Base-by-base conservation (phyloP, 345 rosid genomes). In the Trapa incisa region DNA sequence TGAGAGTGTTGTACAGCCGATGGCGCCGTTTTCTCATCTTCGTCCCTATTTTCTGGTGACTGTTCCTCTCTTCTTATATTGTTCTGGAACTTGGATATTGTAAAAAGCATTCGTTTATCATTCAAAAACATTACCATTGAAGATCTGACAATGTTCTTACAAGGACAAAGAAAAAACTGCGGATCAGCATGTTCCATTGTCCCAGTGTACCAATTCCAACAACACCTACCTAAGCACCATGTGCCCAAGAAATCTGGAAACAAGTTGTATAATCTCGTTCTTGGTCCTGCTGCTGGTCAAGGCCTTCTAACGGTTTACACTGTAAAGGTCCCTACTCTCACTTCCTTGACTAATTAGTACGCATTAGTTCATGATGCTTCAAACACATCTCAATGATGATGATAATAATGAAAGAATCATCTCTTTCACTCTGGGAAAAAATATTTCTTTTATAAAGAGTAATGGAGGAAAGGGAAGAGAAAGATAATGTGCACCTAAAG, bases 271-370 rank as follows among this genome's bases (percentile, higher is more conserved):
- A 96, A 86, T 73, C 75, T 94, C 52, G 83, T 94, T 71, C 76
- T 87, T 56, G 99, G 84, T 11, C 83, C 83, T 47, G 81, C 81
- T 15, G 86, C 97, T 64, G 99, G 96, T 47, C 80, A 80, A 78
- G 96, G 97, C 79, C 83, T 87, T 83, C 80, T 1, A 78, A 91
- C 70, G 91, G 96, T 45, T 77, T 91, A 76, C 96, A 91, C 65
- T 91, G 97, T 75, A 80, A 64, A 85, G 96, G 96, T 94, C 75
- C 32, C 61, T 11, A 7, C 63, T 58, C 16, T 35, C 35, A 47
- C 37, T 45, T 65, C 73, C 37, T 73, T 58, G 17, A 33, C 17
- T 43, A 47, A 50, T 1, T n/a, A 22, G 29, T 22, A n/a, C 37
- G n/a, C 42, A 47, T 17, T 37, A 6, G 54, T 11, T 47, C 50